Evolutionary conservation across 345 rosid genomes (phyloP).

Genomic region (Isatis tinctoria): DNA sequence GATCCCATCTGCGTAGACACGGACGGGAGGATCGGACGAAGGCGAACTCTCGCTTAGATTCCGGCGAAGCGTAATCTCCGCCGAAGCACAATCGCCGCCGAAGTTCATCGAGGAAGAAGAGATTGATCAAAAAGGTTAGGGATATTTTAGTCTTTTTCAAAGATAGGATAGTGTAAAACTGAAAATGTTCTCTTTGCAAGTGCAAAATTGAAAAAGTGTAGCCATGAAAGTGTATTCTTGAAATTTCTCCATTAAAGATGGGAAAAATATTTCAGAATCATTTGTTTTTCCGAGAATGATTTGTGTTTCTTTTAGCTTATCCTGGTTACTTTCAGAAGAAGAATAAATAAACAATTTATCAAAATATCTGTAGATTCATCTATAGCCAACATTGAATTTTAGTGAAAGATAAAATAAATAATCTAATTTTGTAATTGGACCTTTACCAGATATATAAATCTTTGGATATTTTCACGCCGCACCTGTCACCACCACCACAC

Average conservation of each 20-base stretch:
- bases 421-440: not conserved
- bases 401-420: not conserved
- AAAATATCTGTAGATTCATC: not conserved
- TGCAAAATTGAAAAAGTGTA: too few species aligned
- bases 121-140: too few species aligned
- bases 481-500: slow-evolving; percentile 14
- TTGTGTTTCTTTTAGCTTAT: not conserved
- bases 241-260: not conserved
- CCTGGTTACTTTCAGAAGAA: not conserved
- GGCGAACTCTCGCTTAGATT: too few species aligned
- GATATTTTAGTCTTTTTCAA: too few species aligned
- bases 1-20: too few species aligned
- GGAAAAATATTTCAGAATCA: not conserved
- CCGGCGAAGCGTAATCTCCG: too few species aligned
- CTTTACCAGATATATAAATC: not conserved
- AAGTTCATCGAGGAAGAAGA: too few species aligned
- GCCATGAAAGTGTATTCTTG: too few species aligned
- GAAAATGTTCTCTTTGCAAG: too few species aligned
- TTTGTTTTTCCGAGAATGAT: not conserved
- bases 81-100: too few species aligned
- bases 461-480: not conserved
- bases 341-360: not conserved
- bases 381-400: not conserved
- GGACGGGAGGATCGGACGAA: too few species aligned
- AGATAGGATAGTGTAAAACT: too few species aligned